Evolutionary conservation across 2,329 filamentous ascomycete species (phyloP), one percentile per base, ranked within the genome.

Genomic region (Trichoderma sp.): DNA sequence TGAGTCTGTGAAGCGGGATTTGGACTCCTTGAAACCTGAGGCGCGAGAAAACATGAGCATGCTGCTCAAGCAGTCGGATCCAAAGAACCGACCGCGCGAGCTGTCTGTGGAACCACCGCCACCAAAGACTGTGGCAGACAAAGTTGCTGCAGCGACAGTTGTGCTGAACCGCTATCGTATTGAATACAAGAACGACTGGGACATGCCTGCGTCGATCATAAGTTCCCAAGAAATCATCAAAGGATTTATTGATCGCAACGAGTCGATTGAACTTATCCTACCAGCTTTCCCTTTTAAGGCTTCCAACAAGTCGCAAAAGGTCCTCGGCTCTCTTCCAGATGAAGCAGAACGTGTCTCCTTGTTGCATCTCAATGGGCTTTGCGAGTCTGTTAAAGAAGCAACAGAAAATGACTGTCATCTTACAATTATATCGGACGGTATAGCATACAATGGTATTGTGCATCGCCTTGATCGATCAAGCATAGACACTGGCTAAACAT

Each of bases 301-400:
- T 7, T 71, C 73, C 60, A 74, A 74, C 68, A 70, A 63, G 1
- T 67, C 70, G 19, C 76, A 79, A 58, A 80, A 80, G 68, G 77
- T 79, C 6, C 67, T 77, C 19, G 77, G 81, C 2, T 70, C 68
- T 0, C 72, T 82, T 3, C 82, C 82, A 0, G 82, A 83, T 58
- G 74, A 80, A n/a, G 82, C 77, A 4, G 82, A 83, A 68, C 79
- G 82, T 49, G 65, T 83, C 33, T 80, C 81, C 3, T 73, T 83
- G 11, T 72, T 74, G 5, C 79, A 79, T 58, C 72, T 84, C 64
- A 80, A 83, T 55, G 76, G 75, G 0, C 72, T 83, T 29, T 82
- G 81, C 55, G 75, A 76, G 21, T 76, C 76, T 31, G 80, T 83
- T n/a, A 73, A 72, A 11, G 75, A 77, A 11, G 71, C 82, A 2